Evolutionary conservation across 75 land plant genomes (phyloP), one percentile per base, ranked within the genome.

Genomic region (Larix kaempferi): DNA sequence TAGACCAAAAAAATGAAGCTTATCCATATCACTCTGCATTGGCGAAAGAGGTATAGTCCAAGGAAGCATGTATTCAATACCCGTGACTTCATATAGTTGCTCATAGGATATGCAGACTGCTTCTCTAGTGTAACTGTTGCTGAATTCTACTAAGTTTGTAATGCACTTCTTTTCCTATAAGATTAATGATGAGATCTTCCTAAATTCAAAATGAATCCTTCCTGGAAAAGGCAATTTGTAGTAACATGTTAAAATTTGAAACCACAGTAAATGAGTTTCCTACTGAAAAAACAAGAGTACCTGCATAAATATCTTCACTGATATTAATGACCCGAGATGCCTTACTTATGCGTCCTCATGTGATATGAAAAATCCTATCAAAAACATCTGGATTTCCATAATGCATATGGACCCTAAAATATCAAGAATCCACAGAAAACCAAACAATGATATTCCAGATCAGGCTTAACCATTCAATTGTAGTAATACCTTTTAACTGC

Each of bases 341-440:
- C 81, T 94, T 94, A 89, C 97, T 94, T 79, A 94, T 89, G 19
- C 97, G 94, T 59, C 97, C 97, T 22, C 97, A 67, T 52, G 97
- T 85, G 56, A 94, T 85, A 62, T 94, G 97, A 65, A 94, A 94
- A 74, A 94, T 64, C 76, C 98, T 80, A 78, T 94, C 95, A 81
- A 94, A 94, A 22, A 94, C 98, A 90, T 94, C 98, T 77, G 98
- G 98, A 84, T 94, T 95, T 6, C 96, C 98, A 86, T 94, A 94
- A 78, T 94, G 98, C 98, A 94, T 94, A 19, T 95, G 89, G 8
- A 92, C 92, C 87, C 97, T 92, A 77, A 76, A 75, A 33, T 71
- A 33, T 4, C 29, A n/a, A 21, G 17, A 21, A 37, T 21, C 3
- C 12, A 72, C 29, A 17, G 22, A n/a, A 62, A 62, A 19, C 12